phyloP scores from a whole-genome alignment of 768 basidiomycete genomes.

The Pleurotus tuoliensis region DNA sequence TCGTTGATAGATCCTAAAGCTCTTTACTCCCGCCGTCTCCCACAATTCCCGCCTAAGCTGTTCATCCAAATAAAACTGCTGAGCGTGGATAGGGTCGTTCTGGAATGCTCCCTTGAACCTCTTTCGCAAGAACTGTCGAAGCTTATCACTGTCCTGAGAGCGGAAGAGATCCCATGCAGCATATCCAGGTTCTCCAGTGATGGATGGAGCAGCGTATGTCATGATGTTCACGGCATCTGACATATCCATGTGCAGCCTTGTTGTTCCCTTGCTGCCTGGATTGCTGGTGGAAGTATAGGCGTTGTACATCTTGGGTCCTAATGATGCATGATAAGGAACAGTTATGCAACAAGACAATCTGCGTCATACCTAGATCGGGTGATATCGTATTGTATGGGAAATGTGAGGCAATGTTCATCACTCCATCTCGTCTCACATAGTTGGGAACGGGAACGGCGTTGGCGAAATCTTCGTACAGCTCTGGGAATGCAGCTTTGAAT shows the following conservation, averaged over 20 bases:
- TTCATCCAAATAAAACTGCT: slow-evolving; percentile 81
- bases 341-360: slow-evolving; percentile 13
- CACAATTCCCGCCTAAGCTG: slow-evolving; percentile 62
- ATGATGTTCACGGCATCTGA: slow-evolving; percentile 92
- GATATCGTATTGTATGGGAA: slow-evolving; percentile 76
- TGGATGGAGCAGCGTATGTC: slow-evolving; percentile 59
- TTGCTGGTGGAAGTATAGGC: slow-evolving; percentile 71
- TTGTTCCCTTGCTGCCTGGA: slow-evolving; percentile 75
- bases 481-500: slow-evolving; percentile 80
- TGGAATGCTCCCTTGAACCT: slow-evolving; percentile 52
- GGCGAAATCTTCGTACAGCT: slow-evolving; percentile 82
- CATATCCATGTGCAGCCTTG: slow-evolving; percentile 92
- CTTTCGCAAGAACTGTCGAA: slow-evolving; percentile 70
- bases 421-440: slow-evolving; percentile 88
- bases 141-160: slow-evolving; percentile 73
- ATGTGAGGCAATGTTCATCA: slow-evolving; percentile 84
- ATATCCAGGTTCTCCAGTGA: slow-evolving; percentile 65
- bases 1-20: slow-evolving; percentile 82
- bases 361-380: slow-evolving; percentile 69
- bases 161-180: slow-evolving; percentile 93
- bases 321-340: slow-evolving; percentile 7
- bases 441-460: slow-evolving; percentile 81
- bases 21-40: slow-evolving; percentile 65
- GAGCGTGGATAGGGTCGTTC: slow-evolving; percentile 88
- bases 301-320: slow-evolving; percentile 95